A percentile compares a stretch with the other conserved stretches of the same genome.
Conservation (phyloP, 345 rosid species). For the Eucalyptus coolabah region DNA sequence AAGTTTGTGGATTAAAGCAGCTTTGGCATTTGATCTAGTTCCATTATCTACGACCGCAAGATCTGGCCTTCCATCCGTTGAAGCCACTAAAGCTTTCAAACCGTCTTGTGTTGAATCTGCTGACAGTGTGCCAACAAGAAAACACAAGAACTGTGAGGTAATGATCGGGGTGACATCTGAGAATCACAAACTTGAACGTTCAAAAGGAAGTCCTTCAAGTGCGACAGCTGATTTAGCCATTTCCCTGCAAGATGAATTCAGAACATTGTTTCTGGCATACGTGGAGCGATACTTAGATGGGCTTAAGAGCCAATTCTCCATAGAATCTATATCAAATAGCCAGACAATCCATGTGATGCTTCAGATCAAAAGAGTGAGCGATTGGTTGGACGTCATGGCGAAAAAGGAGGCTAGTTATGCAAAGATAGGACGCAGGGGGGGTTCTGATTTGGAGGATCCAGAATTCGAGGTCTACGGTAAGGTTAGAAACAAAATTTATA, state of each 20-base stretch:
- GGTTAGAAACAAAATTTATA: constrained; percentile 52
- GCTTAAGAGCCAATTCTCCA: constrained; percentile 9
- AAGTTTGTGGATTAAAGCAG: constrained; percentile 42
- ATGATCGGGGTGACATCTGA: neutral
- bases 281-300: constrained; percentile 48
- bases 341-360: constrained; percentile 36
- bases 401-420: neutral
- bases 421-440: neutral
- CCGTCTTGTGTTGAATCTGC: neutral
- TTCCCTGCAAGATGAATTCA: constrained; percentile 27
- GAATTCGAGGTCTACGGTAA: constrained; percentile 33
- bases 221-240: constrained; percentile 20
- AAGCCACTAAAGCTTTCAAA: neutral
- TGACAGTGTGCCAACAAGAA: neutral
- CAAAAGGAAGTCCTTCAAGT: constrained; percentile 16
- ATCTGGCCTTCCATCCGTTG: neutral
- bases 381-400: constrained; percentile 40
- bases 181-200: constrained; percentile 3
- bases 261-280: constrained; percentile 34
- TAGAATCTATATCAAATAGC: constrained; percentile 18
- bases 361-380: constrained; percentile 48
- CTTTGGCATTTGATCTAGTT: constrained; percentile 43
- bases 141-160: constrained; percentile 6
- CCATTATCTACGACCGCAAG: neutral
- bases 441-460: constrained; percentile 3